Evolutionary conservation across 768 basidiomycete genomes (phyloP), one percentile per base, ranked within the genome.

Genomic region (Albatrellus ellisii): DNA sequence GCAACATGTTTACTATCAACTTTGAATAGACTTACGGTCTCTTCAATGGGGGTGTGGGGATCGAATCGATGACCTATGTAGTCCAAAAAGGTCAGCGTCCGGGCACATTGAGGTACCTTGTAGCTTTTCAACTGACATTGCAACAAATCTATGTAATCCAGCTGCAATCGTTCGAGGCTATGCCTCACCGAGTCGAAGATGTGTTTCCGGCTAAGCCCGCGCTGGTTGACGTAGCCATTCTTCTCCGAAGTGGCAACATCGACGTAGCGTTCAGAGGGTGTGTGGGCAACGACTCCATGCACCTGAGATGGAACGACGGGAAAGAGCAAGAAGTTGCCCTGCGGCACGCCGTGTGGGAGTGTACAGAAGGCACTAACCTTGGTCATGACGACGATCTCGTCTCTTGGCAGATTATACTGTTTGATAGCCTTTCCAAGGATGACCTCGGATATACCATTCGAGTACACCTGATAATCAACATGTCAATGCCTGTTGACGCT

Each of bases 381-480:
- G 24, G 85, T 84, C 65, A 87, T 69, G 12, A 88, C 70, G 14
- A 88, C 83, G 34, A 86, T 74, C 48, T 78, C 73, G 11, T 79
- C 77, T 2, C 84, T 72, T n/a, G 81, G 80, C 10, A 83, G 63
- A 17, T 75, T 56, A 47, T 72, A 66, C 46, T 73, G 53, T 52
- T 79, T 80, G 61, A 88, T 75, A 2, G 75, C 80, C 49, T 79
- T 77, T 9, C 83, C 83, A 15, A 84, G 63, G 39, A 84, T 67
- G 34, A 70, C 52, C 54, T 87, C 85, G 0, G 75, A 78, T 5
- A 62, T 57, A 2, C 79, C 79, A 47, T 79, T 75, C 1, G 75
- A 78, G 52, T 83, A 84, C 0, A 69, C 63, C 75, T 78, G 42
- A 60, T 7, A 77, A 48, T 0, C 26, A 18, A 34, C 40, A 44